phyloP scores from a whole-genome alignment of 306 rosid genomes.

The Alnus glutinosa region DNA sequence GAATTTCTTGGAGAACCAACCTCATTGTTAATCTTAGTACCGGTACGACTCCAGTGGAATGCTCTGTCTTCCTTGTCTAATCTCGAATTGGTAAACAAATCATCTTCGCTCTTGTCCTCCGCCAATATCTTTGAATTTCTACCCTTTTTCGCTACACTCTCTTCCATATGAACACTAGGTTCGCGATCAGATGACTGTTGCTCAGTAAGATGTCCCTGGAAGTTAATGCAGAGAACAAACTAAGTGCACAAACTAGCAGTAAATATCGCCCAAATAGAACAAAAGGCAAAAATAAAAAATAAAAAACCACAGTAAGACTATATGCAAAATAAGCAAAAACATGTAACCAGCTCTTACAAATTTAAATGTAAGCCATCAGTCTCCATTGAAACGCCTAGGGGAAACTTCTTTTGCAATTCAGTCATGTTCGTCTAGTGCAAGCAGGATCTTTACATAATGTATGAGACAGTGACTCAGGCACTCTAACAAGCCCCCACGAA shows the following conservation, averaged over 20 bases:
- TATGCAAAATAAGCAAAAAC: slow-evolving; percentile 41
- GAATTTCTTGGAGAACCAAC: slow-evolving; percentile 37
- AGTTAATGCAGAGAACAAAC: slow-evolving; percentile 1
- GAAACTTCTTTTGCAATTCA: slow-evolving; percentile 93
- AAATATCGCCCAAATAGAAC: not conserved
- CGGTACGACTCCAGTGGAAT: slow-evolving; percentile 7
- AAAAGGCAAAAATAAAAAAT: not conserved
- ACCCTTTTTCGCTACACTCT: slow-evolving; percentile 17
- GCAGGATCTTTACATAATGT: slow-evolving; percentile 77
- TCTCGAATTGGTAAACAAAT: slow-evolving; percentile 27
- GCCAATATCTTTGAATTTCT: slow-evolving; percentile 26
- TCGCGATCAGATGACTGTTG: slow-evolving; percentile 5
- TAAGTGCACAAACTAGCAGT: slow-evolving; percentile 27
- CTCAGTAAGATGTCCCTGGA: slow-evolving; percentile 30
- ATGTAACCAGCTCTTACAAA: slow-evolving; percentile 96
- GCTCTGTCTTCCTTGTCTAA: slow-evolving; percentile 31
- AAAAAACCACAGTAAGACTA: slow-evolving; percentile 16
- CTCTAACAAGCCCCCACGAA: slow-evolving; percentile 71
- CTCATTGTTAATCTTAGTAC: slow-evolving; percentile 24
- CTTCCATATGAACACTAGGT: slow-evolving; percentile 16
- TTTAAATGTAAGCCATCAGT: slow-evolving; percentile 85
- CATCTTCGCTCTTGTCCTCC: slow-evolving; percentile 23
- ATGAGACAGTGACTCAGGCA: slow-evolving; percentile 70
- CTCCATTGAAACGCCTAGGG: slow-evolving; percentile 95
- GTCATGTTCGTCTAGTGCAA: slow-evolving; percentile 80